These are phyloP conservation scores for Stromatinia cepivora DNA, from an alignment of 2,329 filamentous ascomycete species.

Conservation along the genomic window DNA sequence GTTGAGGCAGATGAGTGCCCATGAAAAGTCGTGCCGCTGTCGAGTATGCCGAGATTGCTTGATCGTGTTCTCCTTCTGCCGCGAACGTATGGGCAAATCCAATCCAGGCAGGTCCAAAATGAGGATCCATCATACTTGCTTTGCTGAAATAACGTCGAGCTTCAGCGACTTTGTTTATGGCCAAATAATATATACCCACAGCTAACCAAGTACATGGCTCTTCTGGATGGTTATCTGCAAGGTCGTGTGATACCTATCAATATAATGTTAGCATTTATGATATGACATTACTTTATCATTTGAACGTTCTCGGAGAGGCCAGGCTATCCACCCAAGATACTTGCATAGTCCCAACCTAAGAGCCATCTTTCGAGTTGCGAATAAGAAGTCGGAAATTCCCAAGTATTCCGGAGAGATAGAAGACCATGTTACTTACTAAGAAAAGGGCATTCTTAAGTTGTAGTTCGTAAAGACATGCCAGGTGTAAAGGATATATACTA, in stretches of 20 bases:
- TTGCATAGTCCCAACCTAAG: not conserved
- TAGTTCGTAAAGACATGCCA: slow-evolving; percentile 88
- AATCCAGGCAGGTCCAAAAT: slow-evolving; percentile 97
- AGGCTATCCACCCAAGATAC: not conserved
- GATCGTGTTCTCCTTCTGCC: slow-evolving; percentile 95
- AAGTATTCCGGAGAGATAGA: not conserved
- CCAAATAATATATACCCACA: slow-evolving; percentile 91
- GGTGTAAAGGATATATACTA: slow-evolving; percentile 81
- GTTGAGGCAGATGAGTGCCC: slow-evolving; percentile 90
- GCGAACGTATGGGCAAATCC: slow-evolving; percentile 98
- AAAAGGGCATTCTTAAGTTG: slow-evolving; percentile 85
- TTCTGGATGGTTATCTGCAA: slow-evolving; percentile 87
- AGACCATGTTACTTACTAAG: slow-evolving; percentile 47
- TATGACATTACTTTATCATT: not conserved
- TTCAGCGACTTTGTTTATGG: slow-evolving; percentile 86
- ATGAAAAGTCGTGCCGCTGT: slow-evolving; percentile 94
- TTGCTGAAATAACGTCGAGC: slow-evolving; percentile 96
- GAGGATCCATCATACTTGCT: slow-evolving; percentile 93
- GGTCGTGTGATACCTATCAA: slow-evolving; percentile 69
- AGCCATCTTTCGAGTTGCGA: not conserved
- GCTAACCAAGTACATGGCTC: slow-evolving; percentile 93
- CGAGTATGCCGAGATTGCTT: slow-evolving; percentile 96
- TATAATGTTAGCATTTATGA: not conserved
- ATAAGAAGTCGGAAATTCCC: not conserved
- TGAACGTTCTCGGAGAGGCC: not conserved